Evolutionary conservation across 2,329 filamentous ascomycete genomes (phyloP).

Genomic region (Aspergillus sp.): DNA sequence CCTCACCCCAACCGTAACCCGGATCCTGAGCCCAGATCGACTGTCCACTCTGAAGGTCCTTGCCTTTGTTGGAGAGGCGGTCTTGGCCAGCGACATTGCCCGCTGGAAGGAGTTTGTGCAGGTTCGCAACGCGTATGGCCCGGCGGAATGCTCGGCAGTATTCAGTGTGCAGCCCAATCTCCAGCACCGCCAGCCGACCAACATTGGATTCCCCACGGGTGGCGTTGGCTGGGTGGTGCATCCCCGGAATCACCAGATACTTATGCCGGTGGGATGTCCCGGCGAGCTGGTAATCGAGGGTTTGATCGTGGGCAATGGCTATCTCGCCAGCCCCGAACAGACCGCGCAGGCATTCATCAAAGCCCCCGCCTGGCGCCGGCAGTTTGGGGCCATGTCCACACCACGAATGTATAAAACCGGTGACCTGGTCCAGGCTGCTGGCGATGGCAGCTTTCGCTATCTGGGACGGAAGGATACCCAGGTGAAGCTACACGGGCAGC

Average conservation of each 20-base stretch:
- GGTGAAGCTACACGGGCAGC: background rate
- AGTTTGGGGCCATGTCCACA: no score
- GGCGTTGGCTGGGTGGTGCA: constrained; percentile 20
- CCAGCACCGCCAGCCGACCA: constrained; percentile 2
- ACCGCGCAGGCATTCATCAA: constrained; percentile 20
- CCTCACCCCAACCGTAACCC: constrained; percentile 5
- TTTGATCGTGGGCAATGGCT: constrained; percentile 24
- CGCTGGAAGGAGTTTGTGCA: background rate
- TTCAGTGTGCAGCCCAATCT: constrained; percentile 1
- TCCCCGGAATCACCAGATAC: constrained; percentile 18
- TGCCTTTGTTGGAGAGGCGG: background rate
- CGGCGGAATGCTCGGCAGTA: constrained; percentile 23
- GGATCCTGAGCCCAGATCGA: constrained; percentile 1
- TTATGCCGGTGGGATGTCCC: constrained; percentile 10
- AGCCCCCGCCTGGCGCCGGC: constrained; percentile 10
- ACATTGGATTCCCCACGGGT: constrained; percentile 11
- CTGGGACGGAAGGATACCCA: background rate
- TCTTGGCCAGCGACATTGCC: background rate
- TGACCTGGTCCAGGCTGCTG: background rate
- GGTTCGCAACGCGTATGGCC: constrained; percentile 22
- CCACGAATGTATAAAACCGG: background rate
- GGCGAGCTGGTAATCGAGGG: constrained; percentile 26
- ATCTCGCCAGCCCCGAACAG: constrained; percentile 24
- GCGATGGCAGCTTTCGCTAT: background rate
- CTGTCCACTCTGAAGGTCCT: background rate